Conservation (phyloP, 305 asterid genomes). For the Fraxinus platypoda region DNA sequence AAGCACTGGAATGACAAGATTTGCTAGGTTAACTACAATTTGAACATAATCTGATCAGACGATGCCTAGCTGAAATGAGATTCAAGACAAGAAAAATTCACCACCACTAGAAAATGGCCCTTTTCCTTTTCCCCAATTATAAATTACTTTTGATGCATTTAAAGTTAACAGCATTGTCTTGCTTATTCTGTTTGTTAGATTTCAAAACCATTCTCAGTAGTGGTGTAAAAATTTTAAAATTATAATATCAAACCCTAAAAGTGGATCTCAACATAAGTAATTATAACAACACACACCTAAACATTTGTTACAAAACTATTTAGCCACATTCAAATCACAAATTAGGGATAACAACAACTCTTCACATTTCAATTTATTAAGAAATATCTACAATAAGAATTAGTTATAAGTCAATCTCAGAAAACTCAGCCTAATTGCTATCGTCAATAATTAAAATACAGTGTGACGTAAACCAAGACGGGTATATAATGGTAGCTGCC, state of each 20-base stretch:
- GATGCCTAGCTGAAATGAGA: neutral
- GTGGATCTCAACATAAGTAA: neutral
- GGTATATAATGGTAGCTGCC: neutral
- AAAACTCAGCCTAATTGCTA: neutral
- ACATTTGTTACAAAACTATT: neutral
- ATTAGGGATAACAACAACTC: neutral
- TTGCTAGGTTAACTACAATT: neutral
- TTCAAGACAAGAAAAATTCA: neutral
- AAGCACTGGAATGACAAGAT: neutral
- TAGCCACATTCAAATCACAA: neutral
- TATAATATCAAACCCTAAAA: neutral
- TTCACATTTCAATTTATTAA: neutral
- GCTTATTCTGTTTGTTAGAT: neutral
- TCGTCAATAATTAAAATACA: neutral
- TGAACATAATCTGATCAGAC: neutral
- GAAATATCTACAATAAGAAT: neutral
- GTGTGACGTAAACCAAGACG: neutral
- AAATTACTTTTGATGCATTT: slow-evolving; percentile 3
- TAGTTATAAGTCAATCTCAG: neutral
- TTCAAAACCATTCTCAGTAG: neutral
- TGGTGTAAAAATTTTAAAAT: neutral
- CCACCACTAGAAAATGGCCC: neutral
- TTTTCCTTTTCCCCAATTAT: neutral
- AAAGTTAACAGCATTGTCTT: neutral
- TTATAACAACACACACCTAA: neutral